Evolutionary conservation across 306 rosid species (phyloP).

Genomic region (Acmispon strigosus): DNA sequence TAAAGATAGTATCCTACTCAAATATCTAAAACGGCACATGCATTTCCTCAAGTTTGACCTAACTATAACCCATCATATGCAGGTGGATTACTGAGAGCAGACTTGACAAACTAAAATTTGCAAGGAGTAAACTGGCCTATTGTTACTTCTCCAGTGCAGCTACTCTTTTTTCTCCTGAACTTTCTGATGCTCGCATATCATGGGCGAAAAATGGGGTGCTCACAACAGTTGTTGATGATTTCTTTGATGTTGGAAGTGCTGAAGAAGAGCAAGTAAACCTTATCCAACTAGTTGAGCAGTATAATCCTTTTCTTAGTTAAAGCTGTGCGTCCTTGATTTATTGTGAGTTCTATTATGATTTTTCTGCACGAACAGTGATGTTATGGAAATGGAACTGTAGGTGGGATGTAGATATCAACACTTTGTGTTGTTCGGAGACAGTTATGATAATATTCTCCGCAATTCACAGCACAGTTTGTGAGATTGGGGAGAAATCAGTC

Average conservation of each 20-base stretch:
- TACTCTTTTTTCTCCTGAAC: slow-evolving; percentile 50
- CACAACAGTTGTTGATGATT: slow-evolving; percentile 80
- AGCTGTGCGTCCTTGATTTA: neutral
- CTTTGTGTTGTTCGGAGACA: slow-evolving; percentile 51
- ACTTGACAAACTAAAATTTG: slow-evolving; percentile 74
- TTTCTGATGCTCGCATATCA: slow-evolving; percentile 72
- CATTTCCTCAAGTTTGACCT: slow-evolving; percentile 4
- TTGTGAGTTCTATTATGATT: neutral
- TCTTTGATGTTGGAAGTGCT: slow-evolving; percentile 70
- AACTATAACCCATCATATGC: slow-evolving; percentile 9
- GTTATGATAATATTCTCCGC: slow-evolving; percentile 74
- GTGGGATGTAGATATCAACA: slow-evolving; percentile 63
- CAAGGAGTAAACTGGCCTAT: slow-evolving; percentile 69
- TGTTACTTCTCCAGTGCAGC: slow-evolving; percentile 72
- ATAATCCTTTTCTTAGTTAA: slow-evolving; percentile 17
- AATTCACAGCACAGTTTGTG: slow-evolving; percentile 47
- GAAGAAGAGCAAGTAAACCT: slow-evolving; percentile 66
- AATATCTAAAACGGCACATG: neutral
- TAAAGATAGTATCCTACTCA: neutral
- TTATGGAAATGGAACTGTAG: slow-evolving; percentile 34
- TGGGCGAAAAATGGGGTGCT: slow-evolving; percentile 80
- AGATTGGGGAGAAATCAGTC: slow-evolving; percentile 53
- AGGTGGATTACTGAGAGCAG: slow-evolving; percentile 65
- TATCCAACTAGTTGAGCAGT: slow-evolving; percentile 65
- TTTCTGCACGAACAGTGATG: neutral